These are phyloP conservation scores for Fusarium newnesense DNA, from an alignment of 2,329 filamentous ascomycete species.

Conservation along the genomic window DNA sequence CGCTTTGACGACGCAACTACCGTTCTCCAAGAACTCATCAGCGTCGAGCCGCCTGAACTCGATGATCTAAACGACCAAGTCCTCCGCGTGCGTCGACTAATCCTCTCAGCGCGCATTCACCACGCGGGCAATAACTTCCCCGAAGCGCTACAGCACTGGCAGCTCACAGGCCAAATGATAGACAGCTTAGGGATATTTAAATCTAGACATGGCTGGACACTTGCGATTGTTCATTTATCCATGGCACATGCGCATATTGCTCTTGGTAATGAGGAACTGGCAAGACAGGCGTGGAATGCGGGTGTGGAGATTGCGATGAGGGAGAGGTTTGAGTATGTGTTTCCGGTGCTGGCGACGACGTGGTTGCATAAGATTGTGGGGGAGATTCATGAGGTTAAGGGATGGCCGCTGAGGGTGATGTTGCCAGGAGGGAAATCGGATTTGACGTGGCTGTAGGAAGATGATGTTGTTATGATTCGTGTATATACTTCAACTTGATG, in stretches of 20 bases:
- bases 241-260: conserved; percentile 44
- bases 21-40: conserved; percentile 22
- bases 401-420: conserved; percentile 49
- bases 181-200: conserved; percentile 38
- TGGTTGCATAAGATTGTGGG: conserved; percentile 45
- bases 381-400: conserved; percentile 38
- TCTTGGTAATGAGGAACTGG: conserved; percentile 25
- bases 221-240: conserved; percentile 44
- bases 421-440: conserved; percentile 45
- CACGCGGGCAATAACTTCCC: conserved; percentile 29
- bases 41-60: conserved; percentile 35
- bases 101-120: conserved; percentile 39
- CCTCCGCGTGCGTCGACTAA: conserved; percentile 44
- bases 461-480: neutral
- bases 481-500: accelerated
- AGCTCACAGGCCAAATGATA: conserved; percentile 28
- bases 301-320: conserved; percentile 38
- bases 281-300: conserved; percentile 37
- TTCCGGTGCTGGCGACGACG: conserved; percentile 44
- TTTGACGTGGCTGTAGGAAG: conserved; percentile 27
- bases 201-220: conserved; percentile 37
- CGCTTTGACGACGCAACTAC: conserved; percentile 19
- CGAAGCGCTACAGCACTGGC: conserved; percentile 39
- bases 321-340: conserved; percentile 47
- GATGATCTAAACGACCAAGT: conserved; percentile 48